Evolutionary conservation across 2,329 filamentous ascomycete species (phyloP).

Genomic region (Sporothrix mexicana): DNA sequence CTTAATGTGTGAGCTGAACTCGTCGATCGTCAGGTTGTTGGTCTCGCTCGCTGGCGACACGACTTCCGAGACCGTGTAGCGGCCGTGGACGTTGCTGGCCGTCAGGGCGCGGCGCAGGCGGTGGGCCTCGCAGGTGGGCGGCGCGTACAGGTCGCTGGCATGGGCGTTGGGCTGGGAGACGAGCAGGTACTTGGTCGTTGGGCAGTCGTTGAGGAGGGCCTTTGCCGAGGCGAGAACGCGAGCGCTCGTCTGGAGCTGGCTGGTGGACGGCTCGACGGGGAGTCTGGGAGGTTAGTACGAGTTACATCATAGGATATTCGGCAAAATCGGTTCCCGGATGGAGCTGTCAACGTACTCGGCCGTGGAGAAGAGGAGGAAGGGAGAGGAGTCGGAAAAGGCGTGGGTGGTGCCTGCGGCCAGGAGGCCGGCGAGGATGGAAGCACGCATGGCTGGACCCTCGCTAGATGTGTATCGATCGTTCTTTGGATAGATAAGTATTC

Average conservation of each 20-base stretch:
- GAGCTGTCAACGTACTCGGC: conserved; percentile 66
- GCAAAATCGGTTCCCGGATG: not conserved
- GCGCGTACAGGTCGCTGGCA: conserved; percentile 67
- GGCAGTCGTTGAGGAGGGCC: conserved; percentile 68
- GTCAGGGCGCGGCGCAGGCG: conserved; percentile 55
- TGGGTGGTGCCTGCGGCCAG: conserved; percentile 64
- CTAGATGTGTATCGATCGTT: not conserved
- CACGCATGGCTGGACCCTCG: conserved; percentile 55
- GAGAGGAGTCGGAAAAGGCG: conserved; percentile 85
- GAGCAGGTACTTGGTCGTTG: conserved; percentile 76
- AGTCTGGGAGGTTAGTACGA: conserved; percentile 44
- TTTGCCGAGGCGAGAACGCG: conserved; percentile 53
- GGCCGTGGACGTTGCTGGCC: conserved; percentile 46
- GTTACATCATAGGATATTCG: too few relatives aligned
- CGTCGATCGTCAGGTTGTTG: conserved; percentile 48
- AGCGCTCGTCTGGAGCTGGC: conserved; percentile 57
- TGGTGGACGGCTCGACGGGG: conserved; percentile 43
- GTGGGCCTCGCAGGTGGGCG: conserved; percentile 59
- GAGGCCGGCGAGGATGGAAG: conserved; percentile 56
- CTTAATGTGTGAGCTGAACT: conserved; percentile 54
- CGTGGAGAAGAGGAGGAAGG: conserved; percentile 87
- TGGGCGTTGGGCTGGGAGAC: conserved; percentile 78
- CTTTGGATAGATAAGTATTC: not conserved
- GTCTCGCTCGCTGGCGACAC: conserved; percentile 43
- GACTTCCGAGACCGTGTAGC: conserved; percentile 63